Conservation (phyloP, 257 asterid genomes). For the Leonotis leonurus region DNA sequence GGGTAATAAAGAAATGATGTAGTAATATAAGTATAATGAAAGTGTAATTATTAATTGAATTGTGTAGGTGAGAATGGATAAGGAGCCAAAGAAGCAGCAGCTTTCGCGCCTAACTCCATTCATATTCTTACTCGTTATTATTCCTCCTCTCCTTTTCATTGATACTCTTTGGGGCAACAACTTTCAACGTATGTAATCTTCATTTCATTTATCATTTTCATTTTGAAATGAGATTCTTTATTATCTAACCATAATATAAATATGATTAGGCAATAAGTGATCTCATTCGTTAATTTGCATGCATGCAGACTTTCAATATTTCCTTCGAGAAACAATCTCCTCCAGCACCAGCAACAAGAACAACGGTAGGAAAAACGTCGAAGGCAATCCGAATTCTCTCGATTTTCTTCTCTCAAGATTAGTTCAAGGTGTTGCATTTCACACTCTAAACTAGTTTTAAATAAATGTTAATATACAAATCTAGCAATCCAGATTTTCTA, state of each 20-base stretch:
- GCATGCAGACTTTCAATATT: conserved; percentile 21
- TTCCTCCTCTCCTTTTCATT: conserved; percentile 24
- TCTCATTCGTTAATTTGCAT: not conserved
- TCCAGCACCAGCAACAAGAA: not conserved
- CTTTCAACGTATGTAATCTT: conserved; percentile 22
- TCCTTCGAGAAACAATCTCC: no score
- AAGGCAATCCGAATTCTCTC: not conserved
- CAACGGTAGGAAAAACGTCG: not conserved
- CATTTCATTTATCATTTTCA: not conserved
- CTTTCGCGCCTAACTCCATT: conserved; percentile 26
- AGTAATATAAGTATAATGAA: no score
- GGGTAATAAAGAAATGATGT: no score
- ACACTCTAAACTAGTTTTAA: no score
- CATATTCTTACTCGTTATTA: conserved; percentile 28
- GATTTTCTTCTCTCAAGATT: conserved; percentile 23
- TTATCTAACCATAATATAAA: no score
- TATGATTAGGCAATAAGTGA: no score
- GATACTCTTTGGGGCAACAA: conserved; percentile 21
- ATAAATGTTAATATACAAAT: no score
- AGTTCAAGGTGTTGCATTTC: conserved; percentile 37
- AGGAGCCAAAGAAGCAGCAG: no score
- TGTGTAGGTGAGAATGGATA: conserved; percentile 26
- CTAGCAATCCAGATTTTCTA: no score
- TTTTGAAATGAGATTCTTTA: no score
- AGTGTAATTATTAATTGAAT: no score